Evolutionary conservation across 176 grass and related monocot species (phyloP), one percentile per base, ranked within the genome.

Genomic region (Oryza meridionalis): DNA sequence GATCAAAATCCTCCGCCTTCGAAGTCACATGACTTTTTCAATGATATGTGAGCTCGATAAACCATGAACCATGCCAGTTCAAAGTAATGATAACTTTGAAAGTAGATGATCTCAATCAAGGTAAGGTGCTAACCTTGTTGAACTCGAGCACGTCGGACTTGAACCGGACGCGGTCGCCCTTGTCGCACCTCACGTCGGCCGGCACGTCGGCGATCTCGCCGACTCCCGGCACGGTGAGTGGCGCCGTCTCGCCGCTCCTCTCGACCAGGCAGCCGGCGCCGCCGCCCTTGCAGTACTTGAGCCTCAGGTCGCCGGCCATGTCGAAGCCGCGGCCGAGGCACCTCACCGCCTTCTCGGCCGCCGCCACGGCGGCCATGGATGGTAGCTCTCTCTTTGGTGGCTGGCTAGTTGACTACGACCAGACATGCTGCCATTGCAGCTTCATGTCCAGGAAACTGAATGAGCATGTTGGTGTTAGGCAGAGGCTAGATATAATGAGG

Each of bases 271-370:
- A 70, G 40, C 86, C 91, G 11, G 83, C 91, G 10, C 85, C 86
- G 69, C 88, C 65, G 65, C 74, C 83, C 79, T 95, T 92, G 84
- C 93, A 96, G 84, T 90, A 89, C 89, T 87, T 95, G 77, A 90
- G 83, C 85, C 89, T 85, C 32, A 96, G 90, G 84, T 99, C 96
- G 84, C 83, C 64, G 24, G 93, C 61, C 70, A 99, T 92, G 69
- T 99, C 96, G 82, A 99, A 89, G 12, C 96, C 96, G 70, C 38
- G 87, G 32, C 93, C 96, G 35, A 99, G 83, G 84, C 91, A 94
- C 78, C 85, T 69, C 75, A 96, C 79, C 12, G 93, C 91, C 79
- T 82, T 90, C 84, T 96, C 91, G 15, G 92, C 91, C 27, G 68
- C 89, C 50, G 58, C 80, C 8, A 31, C 75, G 69, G 88, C 84